A percentile compares a stretch with the other conserved stretches of the same genome.
phyloP scores from a whole-genome alignment of 2,329 filamentous ascomycete species.

The Talaromyces sp. region DNA sequence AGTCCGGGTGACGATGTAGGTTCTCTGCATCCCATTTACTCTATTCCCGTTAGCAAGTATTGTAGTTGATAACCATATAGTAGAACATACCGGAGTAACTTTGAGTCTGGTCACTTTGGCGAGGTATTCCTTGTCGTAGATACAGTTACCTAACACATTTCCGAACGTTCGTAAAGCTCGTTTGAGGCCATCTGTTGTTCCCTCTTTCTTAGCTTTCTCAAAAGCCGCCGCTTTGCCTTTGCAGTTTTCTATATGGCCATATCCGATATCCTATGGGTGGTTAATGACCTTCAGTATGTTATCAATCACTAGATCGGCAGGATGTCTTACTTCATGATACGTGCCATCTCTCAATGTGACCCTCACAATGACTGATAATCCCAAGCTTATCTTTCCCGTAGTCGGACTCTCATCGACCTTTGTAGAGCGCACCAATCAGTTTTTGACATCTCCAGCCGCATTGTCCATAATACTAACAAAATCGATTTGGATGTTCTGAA shows the following conservation, averaged over 20 bases:
- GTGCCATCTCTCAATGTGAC: conserved; percentile 89
- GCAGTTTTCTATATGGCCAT: conserved; percentile 93
- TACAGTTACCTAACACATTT: conserved; percentile 94
- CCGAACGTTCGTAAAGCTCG: conserved; percentile 85
- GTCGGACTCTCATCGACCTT: conserved; percentile 73
- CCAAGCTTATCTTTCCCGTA: conserved; percentile 74
- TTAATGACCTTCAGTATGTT: background rate
- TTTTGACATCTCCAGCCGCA: background rate
- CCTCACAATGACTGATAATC: conserved; percentile 82
- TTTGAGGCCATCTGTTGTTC: conserved; percentile 90
- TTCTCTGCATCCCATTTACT: conserved; percentile 73
- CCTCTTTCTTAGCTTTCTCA: conserved; percentile 98
- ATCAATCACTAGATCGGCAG: too few relatives aligned
- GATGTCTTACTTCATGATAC: conserved; percentile 66
- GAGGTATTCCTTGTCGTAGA: conserved; percentile 95
- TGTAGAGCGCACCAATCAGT: background rate
- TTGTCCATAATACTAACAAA: conserved; percentile 54
- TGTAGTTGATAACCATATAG: background rate
- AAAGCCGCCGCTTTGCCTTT: conserved; percentile 94
- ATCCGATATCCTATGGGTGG: conserved; percentile 68
- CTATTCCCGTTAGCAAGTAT: conserved; percentile 19
- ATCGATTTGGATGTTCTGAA: conserved; percentile 90
- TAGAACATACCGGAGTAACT: conserved; percentile 53
- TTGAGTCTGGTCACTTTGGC: conserved; percentile 87
- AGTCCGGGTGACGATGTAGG: conserved; percentile 76